Conservation (phyloP, 441 rosid species). For the Mallotus japonicus region DNA sequence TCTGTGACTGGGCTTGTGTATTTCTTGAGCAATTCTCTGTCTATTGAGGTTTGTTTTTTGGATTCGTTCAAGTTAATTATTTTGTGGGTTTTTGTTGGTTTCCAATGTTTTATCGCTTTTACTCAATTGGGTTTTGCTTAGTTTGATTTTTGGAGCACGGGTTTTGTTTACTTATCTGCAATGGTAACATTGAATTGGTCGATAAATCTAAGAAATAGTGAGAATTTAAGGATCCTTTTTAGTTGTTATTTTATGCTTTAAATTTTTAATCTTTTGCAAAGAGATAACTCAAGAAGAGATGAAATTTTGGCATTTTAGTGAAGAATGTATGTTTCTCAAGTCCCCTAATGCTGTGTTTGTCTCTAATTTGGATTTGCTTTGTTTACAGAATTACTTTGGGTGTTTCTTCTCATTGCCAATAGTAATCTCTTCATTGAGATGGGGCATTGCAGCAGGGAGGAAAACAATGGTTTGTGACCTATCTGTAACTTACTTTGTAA, state of each 20-base stretch:
- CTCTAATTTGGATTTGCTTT: neutral
- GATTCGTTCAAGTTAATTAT: neutral
- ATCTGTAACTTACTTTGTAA: constrained; percentile 12
- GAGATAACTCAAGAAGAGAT: neutral
- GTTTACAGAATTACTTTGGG: constrained; percentile 82
- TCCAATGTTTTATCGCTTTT: neutral
- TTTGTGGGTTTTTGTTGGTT: neutral
- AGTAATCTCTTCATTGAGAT: constrained; percentile 77
- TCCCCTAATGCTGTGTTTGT: neutral
- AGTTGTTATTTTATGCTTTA: no score
- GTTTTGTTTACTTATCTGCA: neutral
- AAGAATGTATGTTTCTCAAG: neutral
- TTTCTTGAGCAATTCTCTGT: constrained; percentile 85
- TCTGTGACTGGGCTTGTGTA: constrained; percentile 81
- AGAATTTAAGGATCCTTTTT: no score
- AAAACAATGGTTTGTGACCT: constrained; percentile 68
- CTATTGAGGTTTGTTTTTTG: constrained; percentile 57
- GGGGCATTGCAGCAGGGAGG: constrained; percentile 90
- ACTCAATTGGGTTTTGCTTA: neutral
- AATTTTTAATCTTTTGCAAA: neutral
- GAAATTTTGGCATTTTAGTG: neutral
- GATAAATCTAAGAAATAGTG: no score
- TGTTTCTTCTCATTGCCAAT: constrained; percentile 84
- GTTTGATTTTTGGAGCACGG: no score
- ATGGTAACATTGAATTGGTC: no score